Conservation (phyloP, 768 basidiomycete species). For the Trametes sanguinea region DNA sequence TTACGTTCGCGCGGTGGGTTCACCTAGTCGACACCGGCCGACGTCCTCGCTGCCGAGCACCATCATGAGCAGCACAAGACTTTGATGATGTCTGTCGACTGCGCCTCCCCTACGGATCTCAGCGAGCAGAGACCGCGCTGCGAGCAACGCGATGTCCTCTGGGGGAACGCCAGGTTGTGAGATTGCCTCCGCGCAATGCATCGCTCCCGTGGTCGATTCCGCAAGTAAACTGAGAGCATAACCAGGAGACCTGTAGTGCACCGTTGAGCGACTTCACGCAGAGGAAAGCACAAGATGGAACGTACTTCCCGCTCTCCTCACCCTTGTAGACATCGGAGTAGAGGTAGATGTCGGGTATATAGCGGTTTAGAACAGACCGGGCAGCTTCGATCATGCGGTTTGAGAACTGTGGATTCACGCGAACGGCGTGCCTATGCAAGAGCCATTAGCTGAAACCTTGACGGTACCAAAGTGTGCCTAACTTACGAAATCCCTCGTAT, state of each 20-base stretch:
- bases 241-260: conserved; percentile 82
- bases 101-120: conserved; percentile 87
- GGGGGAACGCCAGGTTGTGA: conserved; percentile 84
- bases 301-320: conserved; percentile 95
- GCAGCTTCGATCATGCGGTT: conserved; percentile 97
- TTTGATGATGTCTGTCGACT: conserved; percentile 88
- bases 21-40: conserved; percentile 83
- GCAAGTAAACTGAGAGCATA: conserved; percentile 90
- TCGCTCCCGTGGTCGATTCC: conserved; percentile 87
- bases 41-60: conserved; percentile 98
- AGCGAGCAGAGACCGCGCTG: conserved; percentile 73
- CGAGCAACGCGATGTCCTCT: conserved; percentile 87
- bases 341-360: conserved; percentile 97
- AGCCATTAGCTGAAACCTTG: no score
- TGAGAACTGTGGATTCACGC: conserved; percentile 96
- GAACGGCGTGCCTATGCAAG: conserved; percentile 79
- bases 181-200: conserved; percentile 85
- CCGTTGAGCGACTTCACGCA: neutral
- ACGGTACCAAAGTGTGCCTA: neutral
- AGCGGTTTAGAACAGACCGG: conserved; percentile 90
- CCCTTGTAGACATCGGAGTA: conserved; percentile 99
- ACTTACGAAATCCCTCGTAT: conserved; percentile 95
- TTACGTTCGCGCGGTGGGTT: conserved; percentile 77
- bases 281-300: conserved; percentile 3
- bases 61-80: conserved; percentile 85